Conservation (phyloP, 192 early-diverging fungal genomes). For the Coemansia sp. region DNA sequence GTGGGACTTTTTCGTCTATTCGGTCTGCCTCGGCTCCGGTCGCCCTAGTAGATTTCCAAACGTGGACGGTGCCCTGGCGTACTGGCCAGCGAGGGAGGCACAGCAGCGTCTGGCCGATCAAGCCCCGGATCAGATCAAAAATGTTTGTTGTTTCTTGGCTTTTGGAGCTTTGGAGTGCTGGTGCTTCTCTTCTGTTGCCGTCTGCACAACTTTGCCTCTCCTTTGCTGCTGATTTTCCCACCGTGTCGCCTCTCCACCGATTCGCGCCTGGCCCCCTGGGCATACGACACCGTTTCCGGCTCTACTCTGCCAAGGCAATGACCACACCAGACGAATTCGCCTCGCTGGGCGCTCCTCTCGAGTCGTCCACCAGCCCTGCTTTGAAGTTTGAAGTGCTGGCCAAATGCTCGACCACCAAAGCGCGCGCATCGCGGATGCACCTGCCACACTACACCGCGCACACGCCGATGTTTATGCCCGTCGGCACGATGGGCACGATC, state of each 20-base stretch:
- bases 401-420: slow-evolving; percentile 80
- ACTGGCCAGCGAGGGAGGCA: neutral
- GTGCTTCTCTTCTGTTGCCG: neutral
- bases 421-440: slow-evolving; percentile 66
- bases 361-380: slow-evolving; percentile 55
- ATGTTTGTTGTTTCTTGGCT: neutral
- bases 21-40: neutral
- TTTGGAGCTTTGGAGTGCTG: too few relatives aligned
- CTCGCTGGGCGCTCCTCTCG: slow-evolving; percentile 29
- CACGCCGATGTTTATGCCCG: slow-evolving; percentile 88
- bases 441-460: slow-evolving; percentile 81
- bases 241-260: neutral
- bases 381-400: slow-evolving; percentile 72
- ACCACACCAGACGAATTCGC: slow-evolving; percentile 23
- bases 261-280: slow-evolving; percentile 2
- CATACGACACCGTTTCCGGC: slow-evolving; percentile 4
- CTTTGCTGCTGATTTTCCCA: neutral
- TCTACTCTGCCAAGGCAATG: neutral
- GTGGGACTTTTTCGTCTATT: neutral
- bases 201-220: neutral
- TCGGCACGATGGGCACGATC: slow-evolving; percentile 81
- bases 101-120: neutral
- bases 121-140: neutral
- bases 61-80: neutral
- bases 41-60: neutral